Evolutionary conservation across 257 asterid species (phyloP).

Genomic region (Jacaranda copaia): DNA sequence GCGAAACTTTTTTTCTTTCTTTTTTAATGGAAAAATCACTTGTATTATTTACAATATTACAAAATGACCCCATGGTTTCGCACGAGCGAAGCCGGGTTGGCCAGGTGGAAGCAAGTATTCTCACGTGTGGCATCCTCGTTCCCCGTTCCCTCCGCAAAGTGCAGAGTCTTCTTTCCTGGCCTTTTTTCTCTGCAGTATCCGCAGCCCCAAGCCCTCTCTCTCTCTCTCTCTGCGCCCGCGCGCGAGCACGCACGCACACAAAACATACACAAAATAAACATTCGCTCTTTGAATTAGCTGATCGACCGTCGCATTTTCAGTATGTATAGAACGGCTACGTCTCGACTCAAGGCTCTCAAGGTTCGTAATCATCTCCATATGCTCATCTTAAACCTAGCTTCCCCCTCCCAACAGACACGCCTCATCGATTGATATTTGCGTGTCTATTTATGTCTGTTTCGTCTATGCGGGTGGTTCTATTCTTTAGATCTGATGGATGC

Average conservation of each 20-base stretch:
- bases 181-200: not conserved
- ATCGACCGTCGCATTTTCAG: slow-evolving; percentile 28
- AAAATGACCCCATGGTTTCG: not conserved
- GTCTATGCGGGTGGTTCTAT: slow-evolving; percentile 4
- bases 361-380: slow-evolving; percentile 36
- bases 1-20: too few species aligned
- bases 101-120: not conserved
- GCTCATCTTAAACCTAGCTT: slow-evolving; percentile 17
- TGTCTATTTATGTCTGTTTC: not conserved
- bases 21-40: too few species aligned
- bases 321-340: slow-evolving; percentile 76
- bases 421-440: slow-evolving; percentile 10
- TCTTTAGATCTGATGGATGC: slow-evolving; percentile 31
- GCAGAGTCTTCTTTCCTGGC: not conserved
- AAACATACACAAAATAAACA: not conserved
- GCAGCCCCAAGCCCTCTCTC: slow-evolving; percentile 31
- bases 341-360: slow-evolving; percentile 73
- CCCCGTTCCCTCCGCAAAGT: slow-evolving; percentile 32
- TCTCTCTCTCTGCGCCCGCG: too few species aligned
- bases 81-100: slow-evolving; percentile 17
- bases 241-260: not conserved
- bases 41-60: too few species aligned
- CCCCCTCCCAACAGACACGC: not conserved
- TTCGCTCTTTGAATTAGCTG: slow-evolving; percentile 9
- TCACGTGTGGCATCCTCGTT: slow-evolving; percentile 52